Conservation (phyloP, 73 alveolate species). For the Tetrahymena borealis region DNA sequence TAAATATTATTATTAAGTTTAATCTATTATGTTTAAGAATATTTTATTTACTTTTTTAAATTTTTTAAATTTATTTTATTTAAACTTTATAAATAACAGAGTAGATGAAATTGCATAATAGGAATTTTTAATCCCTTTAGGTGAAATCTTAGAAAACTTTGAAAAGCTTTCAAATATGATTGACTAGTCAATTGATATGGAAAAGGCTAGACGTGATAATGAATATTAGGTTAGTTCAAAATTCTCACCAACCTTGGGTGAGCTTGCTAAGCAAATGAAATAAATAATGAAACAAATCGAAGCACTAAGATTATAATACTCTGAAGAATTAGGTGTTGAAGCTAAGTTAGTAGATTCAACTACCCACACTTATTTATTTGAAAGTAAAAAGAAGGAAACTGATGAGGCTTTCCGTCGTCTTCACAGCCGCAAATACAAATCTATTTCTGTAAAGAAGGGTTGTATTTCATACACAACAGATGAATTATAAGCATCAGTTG, state of each 20-base stretch:
- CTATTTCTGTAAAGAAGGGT: constrained; percentile 63
- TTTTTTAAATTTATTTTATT: no score
- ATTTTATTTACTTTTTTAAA: no score
- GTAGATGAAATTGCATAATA: constrained; percentile 11
- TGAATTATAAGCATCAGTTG: constrained; percentile 59
- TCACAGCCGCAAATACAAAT: constrained; percentile 43
- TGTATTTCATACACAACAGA: constrained; percentile 55
- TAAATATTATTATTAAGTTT: constrained; percentile 25
- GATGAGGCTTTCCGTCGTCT: constrained; percentile 65
- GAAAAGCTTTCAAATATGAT: constrained; percentile 58
- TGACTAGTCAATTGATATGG: constrained; percentile 69
- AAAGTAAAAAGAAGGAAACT: constrained; percentile 67
- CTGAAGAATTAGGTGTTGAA: constrained; percentile 51
- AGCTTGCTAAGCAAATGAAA: constrained; percentile 54
- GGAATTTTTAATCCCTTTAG: constrained; percentile 44
- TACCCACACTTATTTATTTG: constrained; percentile 61
- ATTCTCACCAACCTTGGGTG: constrained; percentile 52
- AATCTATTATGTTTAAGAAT: constrained; percentile 29
- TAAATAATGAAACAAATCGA: constrained; percentile 56
- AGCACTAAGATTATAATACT: constrained; percentile 44
- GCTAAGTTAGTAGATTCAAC: constrained; percentile 55
- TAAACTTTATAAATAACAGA: constrained; percentile 43
- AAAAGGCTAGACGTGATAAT: constrained; percentile 48
- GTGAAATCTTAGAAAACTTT: constrained; percentile 47
- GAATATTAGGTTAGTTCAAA: constrained; percentile 75